Evolutionary conservation across 805 yeast genomes (phyloP), one percentile per base, ranked within the genome.

Genomic region (Candida methanosorbosa): DNA sequence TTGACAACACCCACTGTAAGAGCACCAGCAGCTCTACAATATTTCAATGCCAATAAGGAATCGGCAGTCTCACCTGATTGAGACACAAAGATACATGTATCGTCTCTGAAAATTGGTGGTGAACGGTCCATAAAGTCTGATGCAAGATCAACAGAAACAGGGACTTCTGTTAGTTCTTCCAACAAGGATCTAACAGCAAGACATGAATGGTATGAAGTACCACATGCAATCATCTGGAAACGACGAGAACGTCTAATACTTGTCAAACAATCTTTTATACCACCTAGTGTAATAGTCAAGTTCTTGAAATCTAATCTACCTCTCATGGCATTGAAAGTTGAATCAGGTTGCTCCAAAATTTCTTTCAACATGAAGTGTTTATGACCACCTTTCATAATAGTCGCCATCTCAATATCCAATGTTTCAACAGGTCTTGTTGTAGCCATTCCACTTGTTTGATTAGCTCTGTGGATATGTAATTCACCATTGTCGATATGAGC

Each of bases 1-100:
- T 92, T 92, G 43, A 92, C 98, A 53, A 92, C 84, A 65, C 99
- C 99, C 38, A 92, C 92, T 20, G 96, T 87, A 46, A 94, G 70
- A 23, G 98, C 97, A 49, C 97, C 98, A 55, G 96, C 81, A 54
- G 94, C 97, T 55, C 82, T 72, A 68, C 97, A 90, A 66, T 87
- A 88, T 59, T 86, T 90, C 50, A 92, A 75, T 18, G 97, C 97
- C 57, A 86, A 72, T 76, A 92, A 83, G 7, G 95, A 78, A 61
- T 92, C 99, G 23, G 97, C 97, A 34, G 99, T 92, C 66, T 92
- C 99, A 59, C 99, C 99, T 38, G 95, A 84, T 65, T 92, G 99
- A 9, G 97, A 92, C 18, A 92, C 99, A 61, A 92, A 92, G 29
- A 94, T 78, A 65, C 97, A 87, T 4, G 95, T 86, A 59, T 92